Base-by-base conservation (phyloP, 1,139 yeast species). In the Magnusiomyces paraingens region DNA sequence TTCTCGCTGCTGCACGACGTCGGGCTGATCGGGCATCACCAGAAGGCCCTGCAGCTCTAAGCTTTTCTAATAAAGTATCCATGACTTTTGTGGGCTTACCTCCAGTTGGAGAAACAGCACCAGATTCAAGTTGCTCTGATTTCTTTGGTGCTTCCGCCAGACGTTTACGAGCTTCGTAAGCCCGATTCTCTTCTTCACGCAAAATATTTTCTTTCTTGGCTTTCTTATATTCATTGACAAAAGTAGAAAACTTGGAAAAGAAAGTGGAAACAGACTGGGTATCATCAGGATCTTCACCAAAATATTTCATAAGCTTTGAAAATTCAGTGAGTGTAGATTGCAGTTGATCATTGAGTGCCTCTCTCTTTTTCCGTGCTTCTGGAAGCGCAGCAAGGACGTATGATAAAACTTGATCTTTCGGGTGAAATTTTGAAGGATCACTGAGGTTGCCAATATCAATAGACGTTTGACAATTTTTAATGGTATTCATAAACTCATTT, bases 11-110 rank as follows among this genome's bases (percentile, higher is more conserved):
- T 0, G 95, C 96, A 57, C 94, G 76, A 63, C 89, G 82, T 61
- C 95, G 74, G 0, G 96, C 95, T 6, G 93, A 82, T 1, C 86
- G 72, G 0, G 94, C 83, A 64, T 87, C 94, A 2, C 88, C 83
- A 5, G 82, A 65, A 15, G 86, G 83, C 0, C 87, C 88, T 0
- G 87, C 84, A 1, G 88, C 87, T 64, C 86, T 82, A 62, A 87
- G 75, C 62, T 79, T 83, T 65, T 85, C 89, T 56, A 87, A 73
- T 54, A 87, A 75, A 22, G 82, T 79, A 64, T 86, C 95, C 82
- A 87, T 84, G 44, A 85, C 88, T 8, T 70, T 66, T 39, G 63
- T 61, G 3, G 57, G 48, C 18, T 49, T 42, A 8, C 51, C 54
- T 51, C 64, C 66, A 48, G 55, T 10, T 32, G 52, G 44, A 15